Evolutionary conservation across 768 basidiomycete species (phyloP).

Genomic region (Calocybe cyanea): DNA sequence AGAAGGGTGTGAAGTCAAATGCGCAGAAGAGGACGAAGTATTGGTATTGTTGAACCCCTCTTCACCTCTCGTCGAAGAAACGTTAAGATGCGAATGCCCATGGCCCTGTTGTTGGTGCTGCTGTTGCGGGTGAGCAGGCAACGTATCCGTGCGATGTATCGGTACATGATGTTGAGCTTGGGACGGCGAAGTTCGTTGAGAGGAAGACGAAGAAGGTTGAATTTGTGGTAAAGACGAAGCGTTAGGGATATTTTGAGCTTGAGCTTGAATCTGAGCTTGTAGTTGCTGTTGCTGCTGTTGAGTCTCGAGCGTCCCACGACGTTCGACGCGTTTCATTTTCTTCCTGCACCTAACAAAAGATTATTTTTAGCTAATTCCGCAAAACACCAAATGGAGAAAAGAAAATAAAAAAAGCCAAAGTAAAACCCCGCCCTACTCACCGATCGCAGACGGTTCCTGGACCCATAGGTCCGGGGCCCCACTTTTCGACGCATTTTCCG

Average conservation of each 20-base stretch:
- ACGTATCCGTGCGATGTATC: slow-evolving; percentile 15
- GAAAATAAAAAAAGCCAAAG: too few relatives aligned
- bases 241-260: slow-evolving; percentile 6
- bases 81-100: slow-evolving; percentile 3
- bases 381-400: too few relatives aligned
- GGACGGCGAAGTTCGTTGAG: not conserved
- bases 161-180: slow-evolving; percentile 10
- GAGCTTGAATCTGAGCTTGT: slow-evolving; percentile 4
- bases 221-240: slow-evolving; percentile 1
- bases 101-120: slow-evolving; percentile 3
- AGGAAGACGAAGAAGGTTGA: not conserved
- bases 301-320: slow-evolving; percentile 60
- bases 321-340: slow-evolving; percentile 83
- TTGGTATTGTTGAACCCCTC: slow-evolving; percentile 1
- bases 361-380: too few relatives aligned
- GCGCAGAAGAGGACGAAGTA: not conserved
- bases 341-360: slow-evolving; percentile 57
- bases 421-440: slow-evolving; percentile 29
- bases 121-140: slow-evolving; percentile 11
- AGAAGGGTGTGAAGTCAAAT: slow-evolving; percentile 1
- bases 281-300: slow-evolving; percentile 19
- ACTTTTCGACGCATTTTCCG: slow-evolving; percentile 83
- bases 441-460: slow-evolving; percentile 84
- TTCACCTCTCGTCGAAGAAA: slow-evolving; percentile 5
- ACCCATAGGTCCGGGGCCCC: slow-evolving; percentile 81